phyloP scores from a whole-genome alignment of 257 asterid genomes.

The Nicotiana attenuata region DNA sequence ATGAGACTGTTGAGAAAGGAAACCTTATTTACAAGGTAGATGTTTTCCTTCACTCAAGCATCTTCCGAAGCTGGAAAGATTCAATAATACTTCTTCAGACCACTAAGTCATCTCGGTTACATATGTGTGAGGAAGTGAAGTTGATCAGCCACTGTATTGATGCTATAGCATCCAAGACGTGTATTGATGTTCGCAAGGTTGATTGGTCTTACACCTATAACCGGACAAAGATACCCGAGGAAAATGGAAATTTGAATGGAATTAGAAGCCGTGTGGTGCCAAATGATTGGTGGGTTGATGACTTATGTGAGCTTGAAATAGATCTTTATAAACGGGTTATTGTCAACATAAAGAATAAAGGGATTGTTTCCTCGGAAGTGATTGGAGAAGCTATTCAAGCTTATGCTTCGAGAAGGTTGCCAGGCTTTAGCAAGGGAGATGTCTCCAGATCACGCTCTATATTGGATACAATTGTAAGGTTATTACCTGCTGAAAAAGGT shows the following conservation, averaged over 20 bases:
- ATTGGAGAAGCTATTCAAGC: constrained; percentile 87
- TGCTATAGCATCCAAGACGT: constrained; percentile 71
- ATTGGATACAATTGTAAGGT: constrained; percentile 64
- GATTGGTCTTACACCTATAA: constrained; percentile 88
- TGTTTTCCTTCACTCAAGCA: constrained; percentile 67
- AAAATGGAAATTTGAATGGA: constrained; percentile 58
- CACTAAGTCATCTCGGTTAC: constrained; percentile 37
- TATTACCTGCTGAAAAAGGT: constrained; percentile 74
- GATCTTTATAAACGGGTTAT: constrained; percentile 67
- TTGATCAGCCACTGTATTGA: constrained; percentile 62
- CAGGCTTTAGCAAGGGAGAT: constrained; percentile 64
- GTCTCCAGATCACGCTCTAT: constrained; percentile 41
- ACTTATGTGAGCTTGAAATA: constrained; percentile 74
- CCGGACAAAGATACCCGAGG: constrained; percentile 64
- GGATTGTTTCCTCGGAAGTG: constrained; percentile 51
- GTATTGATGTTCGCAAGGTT: constrained; percentile 67
- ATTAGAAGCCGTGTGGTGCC: constrained; percentile 60
- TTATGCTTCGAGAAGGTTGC: constrained; percentile 60
- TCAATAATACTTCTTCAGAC: constrained; percentile 79
- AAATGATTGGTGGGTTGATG: constrained; percentile 96
- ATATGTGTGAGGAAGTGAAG: constrained; percentile 69
- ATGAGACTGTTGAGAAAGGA: constrained; percentile 73
- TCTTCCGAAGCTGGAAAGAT: constrained; percentile 92
- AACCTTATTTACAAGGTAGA: constrained; percentile 80
- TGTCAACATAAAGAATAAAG: constrained; percentile 42